Percentiles rank a stretch among this genome's conserved stretches.
phyloP scores from a whole-genome alignment of 2,329 filamentous ascomycete species.

The Alternaria solani region DNA sequence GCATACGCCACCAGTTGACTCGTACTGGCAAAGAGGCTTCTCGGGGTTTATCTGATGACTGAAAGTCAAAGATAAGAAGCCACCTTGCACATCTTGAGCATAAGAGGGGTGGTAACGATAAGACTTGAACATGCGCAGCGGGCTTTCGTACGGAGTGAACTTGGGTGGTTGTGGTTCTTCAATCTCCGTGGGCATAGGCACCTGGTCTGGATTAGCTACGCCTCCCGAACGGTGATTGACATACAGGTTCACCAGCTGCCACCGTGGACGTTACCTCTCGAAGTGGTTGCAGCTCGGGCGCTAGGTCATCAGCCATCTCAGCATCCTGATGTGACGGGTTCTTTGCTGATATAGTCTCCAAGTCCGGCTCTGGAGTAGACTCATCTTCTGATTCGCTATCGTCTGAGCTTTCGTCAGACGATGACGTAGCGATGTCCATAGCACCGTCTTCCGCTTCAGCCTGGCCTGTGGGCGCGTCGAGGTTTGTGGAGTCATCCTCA shows the following conservation, averaged over 20 bases:
- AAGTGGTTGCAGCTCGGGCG: constrained; percentile 51
- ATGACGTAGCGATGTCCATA: constrained; percentile 48
- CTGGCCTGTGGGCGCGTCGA: constrained; percentile 5
- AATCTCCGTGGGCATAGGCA: constrained; percentile 14
- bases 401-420: constrained; percentile 35
- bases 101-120: constrained; percentile 90
- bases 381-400: constrained; percentile 32
- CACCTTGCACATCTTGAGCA: constrained; percentile 72
- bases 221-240: constrained; percentile 15
- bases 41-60: constrained; percentile 86
- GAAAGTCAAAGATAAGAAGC: constrained; percentile 89
- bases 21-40: constrained; percentile 77
- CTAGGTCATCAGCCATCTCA: constrained; percentile 50
- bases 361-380: constrained; percentile 23
- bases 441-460: constrained; percentile 40
- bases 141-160: constrained; percentile 79
- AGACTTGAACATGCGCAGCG: constrained; percentile 81
- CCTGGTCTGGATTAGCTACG: constrained; percentile 32
- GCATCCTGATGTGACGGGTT: constrained; percentile 19
- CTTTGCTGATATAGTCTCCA: constrained; percentile 21
- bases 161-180: constrained; percentile 28
- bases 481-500: background rate
- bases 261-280: constrained; percentile 19
- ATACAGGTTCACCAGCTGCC: constrained; percentile 28
- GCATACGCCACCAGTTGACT: constrained; percentile 75